Percentiles rank a stretch among this genome's conserved stretches.
Conservation (phyloP, 1,139 yeast genomes). For the Yamadazyma buinensis region DNA sequence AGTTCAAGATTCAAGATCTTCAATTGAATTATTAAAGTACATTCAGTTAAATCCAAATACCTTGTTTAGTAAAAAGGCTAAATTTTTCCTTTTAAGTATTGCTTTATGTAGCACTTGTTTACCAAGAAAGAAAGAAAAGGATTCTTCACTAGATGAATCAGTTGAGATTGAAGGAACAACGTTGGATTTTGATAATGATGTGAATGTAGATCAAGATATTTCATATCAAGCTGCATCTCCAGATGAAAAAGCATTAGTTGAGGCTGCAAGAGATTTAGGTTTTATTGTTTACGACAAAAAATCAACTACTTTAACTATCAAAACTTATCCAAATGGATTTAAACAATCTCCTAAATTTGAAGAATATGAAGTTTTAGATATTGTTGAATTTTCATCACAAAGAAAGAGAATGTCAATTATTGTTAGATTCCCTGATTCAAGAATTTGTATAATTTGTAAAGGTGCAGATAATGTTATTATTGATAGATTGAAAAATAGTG, state of each 20-base stretch:
- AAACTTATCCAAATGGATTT: slow-evolving; percentile 82
- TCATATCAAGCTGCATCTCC: slow-evolving; percentile 94
- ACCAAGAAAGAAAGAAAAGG: slow-evolving; percentile 40
- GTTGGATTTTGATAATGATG: slow-evolving; percentile 9
- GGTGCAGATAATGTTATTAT: slow-evolving; percentile 95
- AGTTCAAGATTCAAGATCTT: slow-evolving; percentile 23
- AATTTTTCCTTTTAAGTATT: slow-evolving; percentile 72
- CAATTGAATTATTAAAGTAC: slow-evolving; percentile 60
- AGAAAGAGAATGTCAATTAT: slow-evolving; percentile 95
- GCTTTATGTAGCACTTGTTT: slow-evolving; percentile 90
- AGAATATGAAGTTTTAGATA: slow-evolving; percentile 68
- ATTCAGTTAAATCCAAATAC: slow-evolving; percentile 71
- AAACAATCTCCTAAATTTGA: slow-evolving; percentile 61
- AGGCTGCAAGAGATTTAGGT: slow-evolving; percentile 94
- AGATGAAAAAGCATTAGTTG: slow-evolving; percentile 88
- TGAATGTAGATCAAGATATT: slow-evolving; percentile 43
- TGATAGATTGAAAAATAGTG: slow-evolving; percentile 60
- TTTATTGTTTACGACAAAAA: slow-evolving; percentile 72
- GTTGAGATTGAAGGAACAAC: slow-evolving; percentile 1
- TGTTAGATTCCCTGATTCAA: slow-evolving; percentile 74
- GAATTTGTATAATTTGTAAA: slow-evolving; percentile 77
- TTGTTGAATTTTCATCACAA: slow-evolving; percentile 79
- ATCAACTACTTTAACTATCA: slow-evolving; percentile 55
- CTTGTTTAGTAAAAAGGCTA: slow-evolving; percentile 66
- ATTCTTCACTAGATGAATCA: slow-evolving; percentile 7